Evolutionary conservation across 805 yeast genomes (phyloP), one percentile per base, ranked within the genome.

Genomic region (Saturnispora saitoi): DNA sequence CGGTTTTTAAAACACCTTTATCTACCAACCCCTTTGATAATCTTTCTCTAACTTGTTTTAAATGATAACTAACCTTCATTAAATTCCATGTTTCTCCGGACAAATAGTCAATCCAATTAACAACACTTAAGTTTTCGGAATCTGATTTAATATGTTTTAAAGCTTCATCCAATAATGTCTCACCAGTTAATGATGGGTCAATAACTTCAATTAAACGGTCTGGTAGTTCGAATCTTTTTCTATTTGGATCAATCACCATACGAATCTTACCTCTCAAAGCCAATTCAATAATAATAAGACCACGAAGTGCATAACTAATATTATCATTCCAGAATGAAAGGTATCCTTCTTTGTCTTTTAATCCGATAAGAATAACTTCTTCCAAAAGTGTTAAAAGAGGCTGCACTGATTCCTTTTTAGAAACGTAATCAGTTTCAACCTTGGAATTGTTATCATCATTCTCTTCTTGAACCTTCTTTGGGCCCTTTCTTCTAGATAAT

Each of bases 31-130:
- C 99, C 68, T 93, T 93, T 48, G 96, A 95, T 54, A 93, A 73
- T 58, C 99, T 77, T 68, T 93, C 99, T 62, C 99, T 80, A 4
- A 93, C 99, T 70, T 93, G 99, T 63, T 93, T 93, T 65, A 93
- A 77, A 69, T 93, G 99, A 70, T 91, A 93, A 61, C 83, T 85
- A 58, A 91, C 89, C 64, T 93, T 93, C 78, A 90, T 76, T 57
- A 93, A 70, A 67, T 91, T 93, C 99, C 99, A 93, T 4, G 99
- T 93, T 66, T 93, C 99, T 41, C 95, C 99, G 53, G 89, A 79
- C 53, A 93, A 75, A 50, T 91, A 75, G 64, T 93, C 98, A 56
- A 93, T 87, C 99, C 99, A 93, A 55, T 81, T 81, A 38, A 85
- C 76, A 40, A 93, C 90, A 31, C 88, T 77, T 59, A 87, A 72